Base-by-base conservation (phyloP, 306 rosid genomes). In the Glycine latifolia region DNA sequence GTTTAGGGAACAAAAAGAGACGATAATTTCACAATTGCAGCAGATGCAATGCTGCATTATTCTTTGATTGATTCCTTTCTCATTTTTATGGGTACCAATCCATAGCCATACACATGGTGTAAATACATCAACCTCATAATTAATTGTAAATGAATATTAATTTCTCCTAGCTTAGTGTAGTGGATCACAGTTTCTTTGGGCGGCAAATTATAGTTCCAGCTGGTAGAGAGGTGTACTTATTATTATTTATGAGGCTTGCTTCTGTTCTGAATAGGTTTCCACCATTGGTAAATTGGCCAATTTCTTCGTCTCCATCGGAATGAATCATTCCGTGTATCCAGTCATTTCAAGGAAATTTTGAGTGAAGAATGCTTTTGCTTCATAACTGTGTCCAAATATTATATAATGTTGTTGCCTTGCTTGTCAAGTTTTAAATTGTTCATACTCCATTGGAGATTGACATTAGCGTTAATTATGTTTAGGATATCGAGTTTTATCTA, bases 1-100 rank as follows among this genome's bases (percentile, higher is more conserved):
- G 82, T 87, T 66, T 96, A 41, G 84, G 83, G 81, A 87, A 59
- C 39, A 59, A 86, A 88, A 96, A 92, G 92, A 86, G 92, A 95
- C 91, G 60, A 85, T 92, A 81, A 68, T 68, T 79, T 81, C 76
- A 59, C 31, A 26, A 26, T 26, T 26, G 31, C 31, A 26, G 31
- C 65, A 5, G 46, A 20, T 75, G 67, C 47, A 4, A 59, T 41
- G 87, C 86, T 65, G 71, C 52, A 77, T 81, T 73, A 89, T 89
- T 95, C 90, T 91, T 91, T 88, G 85, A 89, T 91, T 88, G 85
- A 89, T 89, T 91, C 84, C 95, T 87, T 88, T 62, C 31, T 78
- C 83, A 71, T 83, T 76, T 79, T 77, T 71, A 76, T 84, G 89
- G 91, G 53, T 26, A 53, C 52, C 72, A 8, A 62, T 84, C 76